Evolutionary conservation across 1,284 basidiomycete genomes (phyloP), one percentile per base, ranked within the genome.

Genomic region (Ceratobasidium theobromae): DNA sequence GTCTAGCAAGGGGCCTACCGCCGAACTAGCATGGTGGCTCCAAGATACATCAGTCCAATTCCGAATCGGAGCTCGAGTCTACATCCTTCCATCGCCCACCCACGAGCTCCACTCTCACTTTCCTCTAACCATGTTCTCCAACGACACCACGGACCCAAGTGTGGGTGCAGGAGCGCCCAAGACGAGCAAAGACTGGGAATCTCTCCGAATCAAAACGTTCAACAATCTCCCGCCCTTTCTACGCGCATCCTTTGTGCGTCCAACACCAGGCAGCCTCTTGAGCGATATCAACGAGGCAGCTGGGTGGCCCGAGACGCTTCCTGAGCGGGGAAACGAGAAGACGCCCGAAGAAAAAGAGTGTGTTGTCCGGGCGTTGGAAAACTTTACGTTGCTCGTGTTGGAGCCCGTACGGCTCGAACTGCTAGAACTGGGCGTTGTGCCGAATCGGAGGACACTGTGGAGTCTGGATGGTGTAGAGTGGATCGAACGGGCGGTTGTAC

Each of bases 21-120:
- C 67, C 33, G 70, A 71, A 41, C 18, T 70, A 12, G 65, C 64
- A 16, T 71, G 70, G 70, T 71, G 69, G 67, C 40, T 70, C 30
- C 35, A 30, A 35, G 67, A 65, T 4, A n/a, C 53, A 4, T 12
- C 14, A 25, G 67, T 66, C 33, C 70, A 71, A 48, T 71, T 66
- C 46, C 69, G 70, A n/a, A 53, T 71, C 33, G 54, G 46, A 18
- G 70, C 45, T 11, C 52, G 32, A 16, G 35, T 58, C n/a, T 51
- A 71, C 23, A 55, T 71, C 18, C 65, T 71, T 9, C 70, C 70
- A n/a, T 48, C 41, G 9, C 53, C 65, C 6, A 33, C 52, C 16
- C 69, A 71, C 25, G 23, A 49, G 35, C 58, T 69, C 1, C 40
- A 53, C 33, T 40, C 64, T 12, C 27, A 46, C 14, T 71, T 71